Evolutionary conservation across 345 rosid genomes (phyloP), one percentile per base, ranked within the genome.

Genomic region (Hypericum androsaemum): DNA sequence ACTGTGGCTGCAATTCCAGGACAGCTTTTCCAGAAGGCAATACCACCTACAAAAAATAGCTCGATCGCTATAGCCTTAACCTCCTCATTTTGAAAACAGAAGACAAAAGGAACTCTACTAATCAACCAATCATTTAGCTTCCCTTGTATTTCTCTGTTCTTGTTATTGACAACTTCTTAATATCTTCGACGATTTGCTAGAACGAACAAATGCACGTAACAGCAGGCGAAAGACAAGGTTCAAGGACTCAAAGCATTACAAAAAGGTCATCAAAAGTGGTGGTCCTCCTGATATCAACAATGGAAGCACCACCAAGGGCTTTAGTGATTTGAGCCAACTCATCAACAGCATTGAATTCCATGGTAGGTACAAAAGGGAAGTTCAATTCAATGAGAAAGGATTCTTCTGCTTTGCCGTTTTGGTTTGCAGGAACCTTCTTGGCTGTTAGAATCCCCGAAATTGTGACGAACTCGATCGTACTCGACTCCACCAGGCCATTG

Each of bases 361-460:
- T 32, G 1, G 65, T 57, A 13, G 64, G 58, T 58, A 63, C 58
- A 10, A 54, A 0, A 35, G 92, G 96, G 50, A 90, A 76, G 55
- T 80, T 56, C 64, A 86, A 53, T 58, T 86, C 86, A 7, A 84
- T 65, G 12, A 71, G 65, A 39, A 65, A 77, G 38, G 62, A 6
- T 5, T 62, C 65, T 40, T 59, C 53, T n/a, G 53, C 57, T 77
- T 60, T 74, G 17, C 63, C 71, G 56, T 64, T 71, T 22, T 22
- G 32, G 32, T 22, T 22, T 40, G 66, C 70, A 14, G 68, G 70
- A 60, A 78, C 64, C 55, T 62, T 77, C 52, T 78, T 82, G 5
- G 96, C 96, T 8, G 73, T 76, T 2, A 90, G 71, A 59, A 79
- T 66, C 46, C 96, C 83, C 10, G 87, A 86, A 13, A 65, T 60